A percentile compares a stretch with the other conserved stretches of the same genome.
These are phyloP conservation scores for Xylariaceae sp. DNA, from an alignment of 2,329 filamentous ascomycete genomes.

Conservation along the genomic window DNA sequence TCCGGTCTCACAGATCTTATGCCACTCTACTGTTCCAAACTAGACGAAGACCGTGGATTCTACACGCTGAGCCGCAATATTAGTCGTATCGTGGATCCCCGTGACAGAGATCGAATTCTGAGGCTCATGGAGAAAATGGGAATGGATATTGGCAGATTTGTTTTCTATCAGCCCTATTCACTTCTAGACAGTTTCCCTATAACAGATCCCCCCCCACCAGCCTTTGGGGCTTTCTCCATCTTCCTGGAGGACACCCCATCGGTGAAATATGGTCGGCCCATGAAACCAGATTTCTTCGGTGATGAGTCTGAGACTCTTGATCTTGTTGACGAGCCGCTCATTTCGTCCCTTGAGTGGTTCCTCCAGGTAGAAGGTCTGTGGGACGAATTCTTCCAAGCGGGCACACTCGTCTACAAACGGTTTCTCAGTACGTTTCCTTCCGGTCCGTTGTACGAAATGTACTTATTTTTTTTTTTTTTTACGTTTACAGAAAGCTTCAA, in stretches of 20 bases:
- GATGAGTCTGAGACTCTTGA: conserved; percentile 54
- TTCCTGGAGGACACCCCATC: conserved; percentile 49
- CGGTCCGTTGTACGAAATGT: neutral
- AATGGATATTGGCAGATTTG: conserved; percentile 70
- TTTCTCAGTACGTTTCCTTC: conserved; percentile 68
- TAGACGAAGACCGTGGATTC: conserved; percentile 63
- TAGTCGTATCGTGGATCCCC: conserved; percentile 65
- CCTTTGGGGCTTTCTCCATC: conserved; percentile 49
- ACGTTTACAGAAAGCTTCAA: conserved; percentile 43
- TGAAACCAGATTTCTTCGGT: conserved; percentile 70
- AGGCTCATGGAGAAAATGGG: conserved; percentile 71
- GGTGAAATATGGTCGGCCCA: conserved; percentile 58
- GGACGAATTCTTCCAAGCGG: conserved; percentile 65
- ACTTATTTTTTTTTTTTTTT: conserved; percentile 8
- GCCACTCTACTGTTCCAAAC: conserved; percentile 81
- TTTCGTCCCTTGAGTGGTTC: conserved; percentile 83
- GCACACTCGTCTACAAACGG: conserved; percentile 73
- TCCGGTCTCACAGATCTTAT: conserved; percentile 74
- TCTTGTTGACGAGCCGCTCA: conserved; percentile 65
- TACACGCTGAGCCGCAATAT: conserved; percentile 74
- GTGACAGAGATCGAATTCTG: conserved; percentile 66
- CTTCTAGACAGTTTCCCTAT: conserved; percentile 49
- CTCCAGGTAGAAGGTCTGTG: conserved; percentile 70
- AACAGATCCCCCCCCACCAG: conserved; percentile 34
- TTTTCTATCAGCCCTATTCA: conserved; percentile 63